Evolutionary conservation across 2,329 filamentous ascomycete species (phyloP).

Genomic region (Curvularia verruculosa): DNA sequence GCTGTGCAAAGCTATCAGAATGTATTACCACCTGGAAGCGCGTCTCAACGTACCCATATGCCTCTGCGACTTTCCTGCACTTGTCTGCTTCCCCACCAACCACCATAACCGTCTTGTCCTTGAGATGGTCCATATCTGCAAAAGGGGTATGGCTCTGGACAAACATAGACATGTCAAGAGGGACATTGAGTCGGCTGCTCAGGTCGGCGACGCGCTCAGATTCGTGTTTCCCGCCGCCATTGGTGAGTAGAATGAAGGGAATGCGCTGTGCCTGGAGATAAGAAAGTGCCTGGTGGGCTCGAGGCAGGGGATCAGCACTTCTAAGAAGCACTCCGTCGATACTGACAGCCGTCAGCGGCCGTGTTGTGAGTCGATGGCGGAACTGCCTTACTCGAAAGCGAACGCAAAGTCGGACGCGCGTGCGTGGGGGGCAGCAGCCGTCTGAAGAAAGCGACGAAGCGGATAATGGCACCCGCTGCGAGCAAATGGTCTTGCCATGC

Average conservation of each 20-base stretch:
- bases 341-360: conserved; percentile 52
- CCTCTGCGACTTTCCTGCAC: conserved; percentile 75
- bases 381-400: conserved; percentile 60
- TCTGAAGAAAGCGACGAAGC: conserved; percentile 36
- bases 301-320: conserved; percentile 76
- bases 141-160: conserved; percentile 94
- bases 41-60: conserved; percentile 44
- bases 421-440: conserved; percentile 23
- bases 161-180: conserved; percentile 71
- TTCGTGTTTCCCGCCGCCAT: conserved; percentile 89
- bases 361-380: conserved; percentile 14
- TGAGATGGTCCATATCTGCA: conserved; percentile 66
- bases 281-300: conserved; percentile 74
- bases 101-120: conserved; percentile 59
- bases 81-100: conserved; percentile 57
- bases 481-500: conserved; percentile 29
- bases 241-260: conserved; percentile 93
- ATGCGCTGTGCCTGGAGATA: conserved; percentile 77
- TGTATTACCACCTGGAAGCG: not conserved
- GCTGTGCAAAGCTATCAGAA: conserved; percentile 20
- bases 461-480: conserved; percentile 15
- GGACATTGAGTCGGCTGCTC: conserved; percentile 67
- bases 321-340: conserved; percentile 97
- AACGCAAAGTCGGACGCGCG: conserved; percentile 63
- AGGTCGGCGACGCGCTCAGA: conserved; percentile 73